Base-by-base conservation (phyloP, 1,139 yeast genomes). In the Magnusiomyces paraingens region DNA sequence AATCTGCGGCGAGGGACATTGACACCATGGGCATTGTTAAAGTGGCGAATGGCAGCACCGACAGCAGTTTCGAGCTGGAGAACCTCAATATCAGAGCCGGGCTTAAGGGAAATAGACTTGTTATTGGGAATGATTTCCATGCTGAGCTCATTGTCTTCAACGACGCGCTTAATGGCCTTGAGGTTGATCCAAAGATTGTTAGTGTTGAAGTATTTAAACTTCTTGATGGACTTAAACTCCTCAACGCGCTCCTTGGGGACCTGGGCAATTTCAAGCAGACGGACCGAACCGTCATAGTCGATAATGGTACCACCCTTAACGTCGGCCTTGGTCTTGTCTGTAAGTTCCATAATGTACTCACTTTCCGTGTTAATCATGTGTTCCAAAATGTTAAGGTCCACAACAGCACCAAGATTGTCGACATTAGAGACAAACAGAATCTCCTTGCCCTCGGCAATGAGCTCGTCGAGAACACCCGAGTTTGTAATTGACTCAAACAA, bases 261-360 rank as follows among this genome's bases (percentile, higher is more conserved):
- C 77, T 93, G 99, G 50, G 99, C 99, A 66, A 94, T 93, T 75
- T 93, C 99, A 66, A 93, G 80, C 68, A 93, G 81, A 73, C 97
- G 84, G 58, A 93, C 96, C 67, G 86, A 84, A 59, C 98, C 98
- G 64, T 90, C 94, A 72, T 94, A 93, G 73, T 89, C 90, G 71
- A 93, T 91, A 71, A 93, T 82, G 63, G 99, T 93, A 78, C 99
- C 99, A 77, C 99, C 99, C 76, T 93, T 93, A 67, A 93, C 99
- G 72, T 93, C 99, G 49, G 99, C 99, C 73, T 99, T 85, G 54
- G 99, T 93, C 78, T 93, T 93, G 75, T 93, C 96, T 57, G 99
- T 94, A 71, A 93, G 82, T 75, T 93, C 99, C 99, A 93, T 93
- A 66, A 93, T 84, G 72, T 91, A 93, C 75, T 94, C 98, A 55